Evolutionary conservation across 805 yeast genomes (phyloP), one percentile per base, ranked within the genome.

Genomic region (Ogataea kodamae): DNA sequence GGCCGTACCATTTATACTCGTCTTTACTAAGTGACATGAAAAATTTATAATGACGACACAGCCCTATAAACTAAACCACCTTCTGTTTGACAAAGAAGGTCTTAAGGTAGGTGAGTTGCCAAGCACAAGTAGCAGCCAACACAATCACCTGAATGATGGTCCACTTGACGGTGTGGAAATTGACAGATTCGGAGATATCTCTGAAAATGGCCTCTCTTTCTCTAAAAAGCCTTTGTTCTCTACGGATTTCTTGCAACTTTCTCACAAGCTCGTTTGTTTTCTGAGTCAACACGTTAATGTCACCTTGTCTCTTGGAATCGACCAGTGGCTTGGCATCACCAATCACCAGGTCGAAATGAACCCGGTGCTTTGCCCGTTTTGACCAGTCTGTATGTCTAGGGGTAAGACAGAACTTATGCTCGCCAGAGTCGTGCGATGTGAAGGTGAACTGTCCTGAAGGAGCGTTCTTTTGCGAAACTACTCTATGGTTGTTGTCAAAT

Each of bases 1-100:
- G 71, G 3, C 99, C 97, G 58, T 92, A 92, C 22, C 97, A 63
- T 18, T 58, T 61, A 55, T 78, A 88, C 55, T 92, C 98, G 22
- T 80, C 84, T 12, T 72, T 19, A n/a, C 35, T 25, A 11, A 39
- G 16, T 21, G 36, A 15, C 33, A 31, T 24, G 19, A n/a, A 15
- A 13, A 13, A 19, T 18, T 30, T 22, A 12, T 19, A 20, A 11
- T 24, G 20, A 22, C 33, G 24, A 35, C 37, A 33, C 37, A 27
- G 37, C 37, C 37, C 8, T 32, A 23, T 22, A 18, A 6, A 18
- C 52, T 59, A 74, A 21, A 76, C 78, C 52, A 76, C 74, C 59
- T 82, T 82, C 62, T 82, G 89, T 59, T 82, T 82, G 46, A 81
- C 88, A 50, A 82, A 82, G 67, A 80, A 82, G 11, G 81, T 65